Evolutionary conservation across 2,329 filamentous ascomycete genomes (phyloP), one percentile per base, ranked within the genome.

Genomic region (Trichoderma sp.): DNA sequence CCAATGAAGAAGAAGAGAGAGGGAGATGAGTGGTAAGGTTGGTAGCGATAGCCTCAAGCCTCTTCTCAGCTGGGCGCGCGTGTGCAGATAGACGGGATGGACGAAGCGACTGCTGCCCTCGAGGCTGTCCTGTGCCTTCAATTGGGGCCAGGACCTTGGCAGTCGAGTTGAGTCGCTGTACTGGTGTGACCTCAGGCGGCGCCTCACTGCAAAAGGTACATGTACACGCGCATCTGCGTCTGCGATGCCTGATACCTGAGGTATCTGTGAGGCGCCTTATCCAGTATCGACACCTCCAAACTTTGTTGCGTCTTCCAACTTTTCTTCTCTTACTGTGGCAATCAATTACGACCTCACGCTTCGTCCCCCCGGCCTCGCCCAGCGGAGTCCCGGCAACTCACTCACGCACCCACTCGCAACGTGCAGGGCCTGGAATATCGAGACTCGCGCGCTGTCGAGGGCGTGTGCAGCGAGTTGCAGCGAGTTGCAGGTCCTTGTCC

Each of bases 361-460:
- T 28, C 28, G 3, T 4, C 47, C 24, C 39, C 48, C 48, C 48
- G 12, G 59, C 24, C 39, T 26, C 39, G 12, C n/a, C 14, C 59
- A 54, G 59, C 48, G 48, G 59, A 62, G 59, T 44, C 26, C 15
- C 48, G 30, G 24, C 59, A 61, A 28, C 50, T 52, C 26, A 12
- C 19, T 9, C 2, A 39, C 34, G 34, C 34, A 45, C 17, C 54
- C 24, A 17, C 44, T n/a, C 41, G 34, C 45, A 39, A 17, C 39
- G 41, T 45, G 44, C 45, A 60, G 57, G 57, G 57, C 19, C 57
- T 60, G 26, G 48, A 62, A 45, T 44, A 45, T 52, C 48, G 41
- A 47, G 43, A 34, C 55, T 58, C 7, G 43, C 55, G 34, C 47
- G 43, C 26, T 5, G 50, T 51, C 21, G 28, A 63, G 59, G 59